Evolutionary conservation across 225 moss, liverwort and hornwort species (phyloP), one percentile per base, ranked within the genome.

Genomic region (Straminergon stramineum): DNA sequence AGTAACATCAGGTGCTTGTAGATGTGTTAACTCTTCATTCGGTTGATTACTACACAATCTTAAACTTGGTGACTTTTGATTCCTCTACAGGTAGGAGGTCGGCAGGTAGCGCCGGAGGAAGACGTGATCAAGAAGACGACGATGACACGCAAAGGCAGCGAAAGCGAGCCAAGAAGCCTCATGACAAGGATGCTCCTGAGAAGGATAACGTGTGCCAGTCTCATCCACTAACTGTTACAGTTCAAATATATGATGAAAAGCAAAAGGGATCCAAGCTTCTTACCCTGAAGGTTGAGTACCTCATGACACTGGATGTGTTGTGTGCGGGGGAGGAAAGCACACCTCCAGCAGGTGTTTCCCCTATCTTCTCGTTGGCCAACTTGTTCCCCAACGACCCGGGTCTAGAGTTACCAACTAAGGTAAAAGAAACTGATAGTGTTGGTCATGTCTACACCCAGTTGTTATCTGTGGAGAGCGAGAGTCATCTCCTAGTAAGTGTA

Each of bases 301-400:
- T 99, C 64, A 93, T 92, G 34, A 94, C 91, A 53, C 89, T 99
- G 70, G 96, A 97, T 86, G 93, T 97, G 83, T 91, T 99, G 86
- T 96, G 95, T 89, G 96, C 94, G 84, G 99, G 97, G 57, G 91
- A 97, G 77, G 99, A 97, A 64, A 92, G 94, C 69, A 83, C 92
- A 65, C 92, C 90, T 67, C 94, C 88, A 65, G 93, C 91, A 90
- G 96, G 93, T 55, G 88, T 95, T 80, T 95, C 97, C 84, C 89
- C 96, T 73, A 90, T 74, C 85, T 95, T 88, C 71, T 92, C 96
- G 51, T 87, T 99, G 87, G 93, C 94, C 71, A 97, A 99, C 90
- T 93, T 99, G 84, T 97, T 99, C 80, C 93, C 95, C 78, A 95
- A 99, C 92, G 99, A 97, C 91, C 91, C 90, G n/a, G 99, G 99